A percentile compares a stretch with the other conserved stretches of the same genome.
Conservation (phyloP, 768 basidiomycete genomes). For the Russula sp. region DNA sequence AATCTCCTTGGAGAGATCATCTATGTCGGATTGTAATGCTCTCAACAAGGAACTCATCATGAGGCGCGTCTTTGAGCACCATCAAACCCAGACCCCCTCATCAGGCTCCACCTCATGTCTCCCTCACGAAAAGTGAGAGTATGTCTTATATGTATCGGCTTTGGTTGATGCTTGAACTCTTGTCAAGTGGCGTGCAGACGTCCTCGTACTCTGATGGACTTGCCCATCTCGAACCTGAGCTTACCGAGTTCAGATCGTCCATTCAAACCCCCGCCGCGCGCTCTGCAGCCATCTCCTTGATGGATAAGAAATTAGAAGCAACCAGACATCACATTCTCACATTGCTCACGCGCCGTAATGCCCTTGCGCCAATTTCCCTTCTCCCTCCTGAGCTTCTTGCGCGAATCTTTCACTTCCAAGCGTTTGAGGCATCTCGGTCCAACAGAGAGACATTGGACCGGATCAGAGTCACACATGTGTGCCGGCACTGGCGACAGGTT, state of each 20-base stretch:
- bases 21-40: neutral
- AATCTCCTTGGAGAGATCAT: no score
- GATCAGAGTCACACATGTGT: constrained; percentile 17
- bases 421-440: neutral
- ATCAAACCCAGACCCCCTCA: neutral
- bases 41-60: constrained; percentile 6
- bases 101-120: neutral
- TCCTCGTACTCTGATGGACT: neutral
- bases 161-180: neutral
- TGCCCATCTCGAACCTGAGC: neutral
- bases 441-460: neutral
- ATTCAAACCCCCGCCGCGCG: neutral
- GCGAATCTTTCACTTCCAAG: constrained; percentile 3
- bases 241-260: neutral
- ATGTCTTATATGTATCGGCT: neutral
- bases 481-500: constrained; percentile 17
- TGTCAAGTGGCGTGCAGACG: neutral
- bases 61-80: neutral
- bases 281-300: neutral
- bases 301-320: constrained; percentile 1
- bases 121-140: neutral
- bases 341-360: constrained; percentile 6
- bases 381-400: constrained; percentile 17
- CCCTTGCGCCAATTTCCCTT: neutral
- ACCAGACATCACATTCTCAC: neutral